These are phyloP conservation scores for Astrothelium macrocarpum DNA, from an alignment of 495 filamentous ascomycete genomes.

Conservation along the genomic window DNA sequence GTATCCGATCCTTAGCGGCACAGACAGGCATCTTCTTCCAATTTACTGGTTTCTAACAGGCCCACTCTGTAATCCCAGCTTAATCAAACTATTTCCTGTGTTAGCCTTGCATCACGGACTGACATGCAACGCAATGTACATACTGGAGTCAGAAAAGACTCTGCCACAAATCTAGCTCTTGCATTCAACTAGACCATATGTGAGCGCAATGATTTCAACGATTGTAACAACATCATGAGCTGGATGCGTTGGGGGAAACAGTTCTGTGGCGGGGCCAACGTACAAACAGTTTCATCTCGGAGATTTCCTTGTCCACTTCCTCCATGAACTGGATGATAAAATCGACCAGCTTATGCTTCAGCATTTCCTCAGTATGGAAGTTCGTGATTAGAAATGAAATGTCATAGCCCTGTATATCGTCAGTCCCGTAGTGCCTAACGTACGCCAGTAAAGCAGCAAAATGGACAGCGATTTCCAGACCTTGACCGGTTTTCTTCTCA, in stretches of 20 bases:
- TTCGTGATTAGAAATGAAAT: slow-evolving; percentile 99
- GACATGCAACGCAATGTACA: slow-evolving; percentile 24
- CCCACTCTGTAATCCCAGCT: neutral
- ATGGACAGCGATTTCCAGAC: slow-evolving; percentile 35
- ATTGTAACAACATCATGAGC: neutral
- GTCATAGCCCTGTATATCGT: slow-evolving; percentile 68
- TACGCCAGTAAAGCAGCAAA: neutral
- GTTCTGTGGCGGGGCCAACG: slow-evolving; percentile 30
- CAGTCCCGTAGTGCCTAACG: neutral
- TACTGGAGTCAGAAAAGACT: slow-evolving; percentile 95
- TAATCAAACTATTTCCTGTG: neutral
- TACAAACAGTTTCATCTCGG: slow-evolving; percentile 99
- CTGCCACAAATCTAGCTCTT: slow-evolving; percentile 92
- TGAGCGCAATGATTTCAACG: neutral
- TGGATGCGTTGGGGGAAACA: neutral
- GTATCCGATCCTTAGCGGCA: neutral
- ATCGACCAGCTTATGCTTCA: slow-evolving; percentile 97
- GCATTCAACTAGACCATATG: slow-evolving; percentile 66
- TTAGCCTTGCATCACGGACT: neutral
- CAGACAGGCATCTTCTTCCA: neutral
- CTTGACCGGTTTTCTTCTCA: slow-evolving; percentile 90
- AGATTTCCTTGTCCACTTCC: slow-evolving; percentile 98
- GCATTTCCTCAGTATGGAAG: slow-evolving; percentile 93
- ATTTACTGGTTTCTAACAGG: neutral
- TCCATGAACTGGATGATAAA: slow-evolving; percentile 99